phyloP scores from a whole-genome alignment of 75 land plant species.

The Chamaecyparis obtusa region DNA sequence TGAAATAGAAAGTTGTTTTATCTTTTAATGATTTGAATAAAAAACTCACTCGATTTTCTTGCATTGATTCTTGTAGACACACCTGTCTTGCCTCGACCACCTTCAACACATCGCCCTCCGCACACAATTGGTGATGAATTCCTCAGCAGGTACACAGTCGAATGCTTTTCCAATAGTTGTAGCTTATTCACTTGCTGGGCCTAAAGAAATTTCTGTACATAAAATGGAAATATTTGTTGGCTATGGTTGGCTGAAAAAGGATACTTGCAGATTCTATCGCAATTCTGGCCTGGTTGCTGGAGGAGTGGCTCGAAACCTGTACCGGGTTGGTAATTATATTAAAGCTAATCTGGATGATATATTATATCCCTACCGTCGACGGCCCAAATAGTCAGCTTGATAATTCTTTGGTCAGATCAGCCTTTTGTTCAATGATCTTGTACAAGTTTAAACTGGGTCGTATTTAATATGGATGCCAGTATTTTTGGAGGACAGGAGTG shows the following conservation, averaged over 20 bases:
- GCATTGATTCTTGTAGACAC: constrained; percentile 18
- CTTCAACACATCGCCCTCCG: constrained; percentile 24
- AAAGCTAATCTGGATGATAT: constrained; percentile 77
- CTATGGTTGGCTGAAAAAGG: background rate
- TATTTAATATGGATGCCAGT: background rate
- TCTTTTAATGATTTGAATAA: background rate
- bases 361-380: constrained; percentile 72
- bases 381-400: constrained; percentile 50
- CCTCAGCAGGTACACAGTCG: constrained; percentile 33
- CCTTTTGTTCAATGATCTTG: background rate
- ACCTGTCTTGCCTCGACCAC: constrained; percentile 23
- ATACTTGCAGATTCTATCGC: constrained; percentile 57
- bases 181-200: background rate
- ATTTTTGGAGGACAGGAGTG: background rate
- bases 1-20: background rate
- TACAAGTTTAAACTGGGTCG: background rate
- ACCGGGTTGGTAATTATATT: constrained; percentile 56
- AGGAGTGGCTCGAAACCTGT: constrained; percentile 73
- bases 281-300: constrained; percentile 75
- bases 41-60: background rate
- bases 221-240: constrained; percentile 5
- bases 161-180: background rate
- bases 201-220: background rate
- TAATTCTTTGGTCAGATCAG: background rate
- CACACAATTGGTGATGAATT: constrained; percentile 44